Base-by-base conservation (phyloP, 352 stramenopile species). In the Thraustochytrium sp. region DNA sequence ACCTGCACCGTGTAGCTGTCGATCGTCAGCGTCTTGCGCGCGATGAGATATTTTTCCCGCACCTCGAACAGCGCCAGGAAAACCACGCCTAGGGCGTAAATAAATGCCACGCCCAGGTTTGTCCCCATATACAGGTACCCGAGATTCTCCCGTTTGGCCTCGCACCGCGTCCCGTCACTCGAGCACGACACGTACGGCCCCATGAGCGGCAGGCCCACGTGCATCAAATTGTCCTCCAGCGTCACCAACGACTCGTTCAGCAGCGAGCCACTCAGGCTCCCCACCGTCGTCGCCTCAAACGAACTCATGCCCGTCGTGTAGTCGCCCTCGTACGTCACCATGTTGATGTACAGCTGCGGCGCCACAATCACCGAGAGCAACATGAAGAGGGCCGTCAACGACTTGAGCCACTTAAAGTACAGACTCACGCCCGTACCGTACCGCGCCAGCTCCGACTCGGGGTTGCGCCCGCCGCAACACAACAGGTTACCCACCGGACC, bases 1-100 rank as follows among this genome's bases (percentile, higher is more conserved):
- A 82, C 26, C 49, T 82, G 74, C 74, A 82, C 74, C 11, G 49
- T 82, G 53, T 82, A 82, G 16, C 77, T 51, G 26, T 82, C 29
- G 8, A 82, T 34, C 9, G 74, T 56, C 18, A 82, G 23, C 3
- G 48, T 53, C 18, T 37, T 37, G n/a, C 29, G 68, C 11, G 48
- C 31, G 18, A 82, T 75, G 1, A 18, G 13, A 2, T 46, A 37
- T n/a, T 31, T 29, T 31, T 82, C 74, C 5, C 51, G 74, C 26
- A n/a, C 18, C 74, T 82, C 74, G 2, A 82, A 80, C 21, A 80
- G 21, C 5, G 68, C 26, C 36, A 80, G 40, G 34, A 75, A 80
- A 29, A 5, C 46, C 29, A 80, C 42, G 23, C 34, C 68, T 38
- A 80, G 26, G n/a, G 26, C 2, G 26, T 75, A 80, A 23, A 80